These are phyloP conservation scores for Candolleomyces eurysporus DNA, from an alignment of 768 basidiomycete species.

Conservation along the genomic window DNA sequence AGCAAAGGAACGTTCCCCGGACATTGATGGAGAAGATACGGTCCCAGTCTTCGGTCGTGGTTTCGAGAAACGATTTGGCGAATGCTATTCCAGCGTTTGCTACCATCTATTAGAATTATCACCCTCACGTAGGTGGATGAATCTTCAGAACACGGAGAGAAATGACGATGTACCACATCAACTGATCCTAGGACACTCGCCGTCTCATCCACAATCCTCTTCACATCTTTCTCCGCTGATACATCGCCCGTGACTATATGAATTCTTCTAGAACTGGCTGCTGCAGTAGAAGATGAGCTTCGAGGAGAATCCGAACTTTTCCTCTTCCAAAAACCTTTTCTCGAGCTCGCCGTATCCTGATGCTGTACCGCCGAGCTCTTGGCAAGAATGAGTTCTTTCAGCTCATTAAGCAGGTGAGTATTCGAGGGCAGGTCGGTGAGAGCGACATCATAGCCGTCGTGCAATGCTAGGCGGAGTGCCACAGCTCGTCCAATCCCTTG, in stretches of 20 bases:
- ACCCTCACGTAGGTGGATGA: too few relatives aligned
- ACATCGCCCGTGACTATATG: conserved; percentile 15
- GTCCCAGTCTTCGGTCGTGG: conserved; percentile 36
- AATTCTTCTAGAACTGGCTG: neutral
- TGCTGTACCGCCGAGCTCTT: too few relatives aligned
- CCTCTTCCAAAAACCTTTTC: conserved; percentile 8
- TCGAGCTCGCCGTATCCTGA: too few relatives aligned
- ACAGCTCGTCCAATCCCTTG: conserved; percentile 51
- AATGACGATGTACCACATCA: conserved; percentile 15
- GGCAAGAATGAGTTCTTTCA: neutral
- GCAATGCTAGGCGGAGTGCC: conserved; percentile 38
- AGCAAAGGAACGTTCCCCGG: conserved; percentile 59
- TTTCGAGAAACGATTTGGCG: conserved; percentile 7
- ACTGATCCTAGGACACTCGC: conserved; percentile 15
- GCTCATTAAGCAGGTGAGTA: conserved; percentile 8
- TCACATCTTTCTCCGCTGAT: conserved; percentile 16
- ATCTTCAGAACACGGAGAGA: neutral
- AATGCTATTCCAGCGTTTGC: conserved; percentile 12
- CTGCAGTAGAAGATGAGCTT: too few relatives aligned
- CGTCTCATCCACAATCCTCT: conserved; percentile 12
- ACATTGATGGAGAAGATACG: conserved; percentile 47
- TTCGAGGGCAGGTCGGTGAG: conserved; percentile 34
- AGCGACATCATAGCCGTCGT: conserved; percentile 40
- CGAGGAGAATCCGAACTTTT: neutral
- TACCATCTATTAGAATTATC: conserved; percentile 5